phyloP scores from a whole-genome alignment of 768 basidiomycete genomes.

The Lyophyllum atratum region DNA sequence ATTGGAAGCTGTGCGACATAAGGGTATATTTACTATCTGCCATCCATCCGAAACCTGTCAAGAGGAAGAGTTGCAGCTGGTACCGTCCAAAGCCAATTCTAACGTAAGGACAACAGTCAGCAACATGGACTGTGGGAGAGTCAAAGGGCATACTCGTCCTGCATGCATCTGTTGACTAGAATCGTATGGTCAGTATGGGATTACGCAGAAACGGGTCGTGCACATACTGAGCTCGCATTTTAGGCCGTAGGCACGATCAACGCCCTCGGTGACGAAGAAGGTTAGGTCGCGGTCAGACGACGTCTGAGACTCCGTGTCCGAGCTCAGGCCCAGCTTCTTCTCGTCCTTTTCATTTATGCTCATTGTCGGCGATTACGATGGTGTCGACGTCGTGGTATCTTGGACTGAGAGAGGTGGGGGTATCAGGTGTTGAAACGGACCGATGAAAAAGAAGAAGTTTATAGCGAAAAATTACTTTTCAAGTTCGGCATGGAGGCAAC shows the following conservation, averaged over 20 bases:
- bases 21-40: slow-evolving; percentile 42
- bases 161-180: slow-evolving; percentile 46
- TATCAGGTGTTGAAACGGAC: background rate
- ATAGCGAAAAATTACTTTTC: background rate
- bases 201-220: background rate
- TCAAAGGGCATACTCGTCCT: slow-evolving; percentile 38
- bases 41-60: slow-evolving; percentile 50
- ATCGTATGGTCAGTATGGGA: background rate
- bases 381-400: background rate
- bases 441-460: background rate
- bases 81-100: slow-evolving; percentile 54
- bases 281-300: background rate
- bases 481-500: background rate
- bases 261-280: slow-evolving; percentile 9
- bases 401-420: background rate
- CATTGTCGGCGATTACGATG: background rate
- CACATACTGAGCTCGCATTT: slow-evolving; percentile 25
- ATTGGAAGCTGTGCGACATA: background rate
- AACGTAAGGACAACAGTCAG: background rate
- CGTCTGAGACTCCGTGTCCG: slow-evolving; percentile 8
- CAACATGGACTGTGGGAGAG: background rate
- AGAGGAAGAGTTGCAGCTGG: slow-evolving; percentile 47
- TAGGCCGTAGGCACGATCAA: slow-evolving; percentile 18
- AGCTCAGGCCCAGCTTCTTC: background rate
- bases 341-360: slow-evolving; percentile 1